Evolutionary conservation across 2,329 filamentous ascomycete species (phyloP), one percentile per base, ranked within the genome.

Genomic region (Aspergillus pseudotamarii): DNA sequence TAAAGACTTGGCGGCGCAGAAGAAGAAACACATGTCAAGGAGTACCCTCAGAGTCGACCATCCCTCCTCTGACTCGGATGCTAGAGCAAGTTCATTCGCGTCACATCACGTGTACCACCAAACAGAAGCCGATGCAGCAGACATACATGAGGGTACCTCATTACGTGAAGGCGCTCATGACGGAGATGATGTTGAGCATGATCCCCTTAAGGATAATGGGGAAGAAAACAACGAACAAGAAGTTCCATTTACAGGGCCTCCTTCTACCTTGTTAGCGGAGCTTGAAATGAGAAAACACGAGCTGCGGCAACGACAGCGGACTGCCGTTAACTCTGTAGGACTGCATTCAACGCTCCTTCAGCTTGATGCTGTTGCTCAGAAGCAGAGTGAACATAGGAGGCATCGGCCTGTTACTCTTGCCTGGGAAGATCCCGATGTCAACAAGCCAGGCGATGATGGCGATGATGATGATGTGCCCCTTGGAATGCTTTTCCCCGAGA

Each of bases 401-500:
- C 85, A 86, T 61, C 91, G 91, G 72, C 91, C 89, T 62, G 88
- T 97, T 38, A 92, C 92, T 63, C 84, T 99, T 38, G 95, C 94
- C 1, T 99, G 95, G 95, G 94, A 98, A 77, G 79, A 80, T 14
- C 80, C 82, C 9, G 82, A 85, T 60, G 64, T 62, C 12, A 64
- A 71, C n/a, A 66, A 71, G 6, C 64, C 67, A 4, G 81, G 82
- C 28, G 83, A 83, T 0, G 88, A 88, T 14, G 82, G 85, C 57
- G 93, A 97, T 67, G 92, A 94, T 67, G 92, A 94, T 59, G 94
- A 98, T 70, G 89, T 97, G 1, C 95, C 95, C 0, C 83, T 99
- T 5, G 95, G 91, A 12, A 83, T 98, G 68, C 84, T 99, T 19
- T 92, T 87, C 70, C 88, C 90, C 1, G 77, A 78, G 14, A 79